Base-by-base conservation (phyloP, 495 filamentous ascomycete genomes). In the Hypoxylon trugodes region DNA sequence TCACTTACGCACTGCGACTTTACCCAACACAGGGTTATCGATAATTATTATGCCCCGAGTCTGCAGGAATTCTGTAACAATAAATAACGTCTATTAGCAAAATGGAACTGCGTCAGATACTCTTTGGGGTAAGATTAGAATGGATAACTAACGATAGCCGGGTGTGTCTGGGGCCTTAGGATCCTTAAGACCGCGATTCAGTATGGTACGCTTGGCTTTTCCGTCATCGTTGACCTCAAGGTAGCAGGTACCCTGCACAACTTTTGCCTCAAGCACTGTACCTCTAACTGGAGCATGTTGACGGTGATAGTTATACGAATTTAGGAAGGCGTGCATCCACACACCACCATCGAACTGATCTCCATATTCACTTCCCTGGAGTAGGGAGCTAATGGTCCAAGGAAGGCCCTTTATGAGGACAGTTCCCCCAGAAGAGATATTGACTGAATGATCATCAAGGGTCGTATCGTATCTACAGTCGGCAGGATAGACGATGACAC, bases 221-320 rank as follows among this genome's bases (percentile, higher is more conserved):
- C 36, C 6, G 32, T 67, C 46, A 19, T 49, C 12, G 37, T 36
- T 51, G 53, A 73, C 66, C 36, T 74, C 54, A 4, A 72, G 67
- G 36, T 73, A 76, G 24, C 46, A 57, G 26, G 60, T 21, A 8
- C 66, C 75, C 3, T 43, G 38, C 30, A 79, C 74, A 30, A 67
- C 54, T 33, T 62, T 65, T 12, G 70, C 69, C 45, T 72, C 66
- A 18, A 76, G 32, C 18, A 81, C 71, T 12, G 30, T 70, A 0
- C 77, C 79, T 0, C 65, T 58, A 4, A 82, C 73, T 1, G 81
- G 81, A 3, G 73, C 71, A 61, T 82, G 80, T 70, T 76, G 79
- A 25, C 80, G 76, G 53, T 82, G 80, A 42, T 84, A 82, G 62
- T 82, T 76, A 52, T 76, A 76, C 5, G 78, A 73, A 4, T 68